Conservation (phyloP, 2,329 filamentous ascomycete species). For the Rhynchosporium secalis region DNA sequence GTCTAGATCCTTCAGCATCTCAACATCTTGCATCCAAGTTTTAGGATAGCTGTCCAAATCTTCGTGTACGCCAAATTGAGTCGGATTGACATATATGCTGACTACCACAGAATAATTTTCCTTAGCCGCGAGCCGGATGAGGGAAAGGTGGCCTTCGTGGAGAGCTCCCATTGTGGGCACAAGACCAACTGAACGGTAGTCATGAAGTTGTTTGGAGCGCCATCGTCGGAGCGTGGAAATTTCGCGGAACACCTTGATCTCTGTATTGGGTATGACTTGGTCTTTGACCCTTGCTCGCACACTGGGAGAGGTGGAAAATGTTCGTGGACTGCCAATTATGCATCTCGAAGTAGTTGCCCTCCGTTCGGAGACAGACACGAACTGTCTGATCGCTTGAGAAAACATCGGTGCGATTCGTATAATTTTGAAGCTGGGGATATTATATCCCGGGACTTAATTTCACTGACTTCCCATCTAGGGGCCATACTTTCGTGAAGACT, state of each 20-base stretch:
- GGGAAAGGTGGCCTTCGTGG: conserved; percentile 84
- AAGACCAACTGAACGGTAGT: conserved; percentile 75
- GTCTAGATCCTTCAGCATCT: conserved; percentile 67
- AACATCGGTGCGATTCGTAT: conserved; percentile 17
- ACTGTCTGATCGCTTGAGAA: background rate
- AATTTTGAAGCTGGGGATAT: background rate
- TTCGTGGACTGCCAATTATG: conserved; percentile 17
- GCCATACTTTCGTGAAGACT: conserved; percentile 30
- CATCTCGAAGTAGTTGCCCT: conserved; percentile 9
- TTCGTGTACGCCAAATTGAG: conserved; percentile 88
- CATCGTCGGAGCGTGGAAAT: conserved; percentile 69
- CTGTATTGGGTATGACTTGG: conserved; percentile 50
- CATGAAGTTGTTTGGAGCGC: conserved; percentile 63
- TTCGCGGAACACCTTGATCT: conserved; percentile 74
- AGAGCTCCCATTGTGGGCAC: conserved; percentile 98
- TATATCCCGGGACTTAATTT: background rate
- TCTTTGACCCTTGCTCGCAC: conserved; percentile 26
- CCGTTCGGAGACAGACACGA: conserved; percentile 3
- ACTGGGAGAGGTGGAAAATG: conserved; percentile 21
- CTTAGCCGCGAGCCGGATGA: conserved; percentile 79
- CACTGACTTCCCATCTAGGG: conserved; percentile 29
- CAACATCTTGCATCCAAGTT: conserved; percentile 79
- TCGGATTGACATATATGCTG: conserved; percentile 93
- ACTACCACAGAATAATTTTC: conserved; percentile 89
- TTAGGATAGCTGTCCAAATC: conserved; percentile 87